phyloP scores from a whole-genome alignment of 208 protist species.

The Leishmania major region DNA sequence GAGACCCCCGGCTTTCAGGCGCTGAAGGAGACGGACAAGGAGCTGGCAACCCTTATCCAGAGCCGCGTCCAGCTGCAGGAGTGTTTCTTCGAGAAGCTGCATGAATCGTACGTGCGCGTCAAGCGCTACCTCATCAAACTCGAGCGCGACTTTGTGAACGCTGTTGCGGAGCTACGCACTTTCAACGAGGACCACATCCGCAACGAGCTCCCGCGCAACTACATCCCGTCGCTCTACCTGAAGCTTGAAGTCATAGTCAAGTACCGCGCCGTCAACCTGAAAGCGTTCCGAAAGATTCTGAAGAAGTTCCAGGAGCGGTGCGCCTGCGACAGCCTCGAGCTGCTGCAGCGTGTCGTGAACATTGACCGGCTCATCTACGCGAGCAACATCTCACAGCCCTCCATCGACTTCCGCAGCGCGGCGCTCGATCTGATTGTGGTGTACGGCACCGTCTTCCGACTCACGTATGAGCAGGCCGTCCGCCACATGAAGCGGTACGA shows the following conservation, averaged over 20 bases:
- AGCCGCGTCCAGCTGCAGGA: slow-evolving; percentile 43
- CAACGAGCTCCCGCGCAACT: slow-evolving; percentile 32
- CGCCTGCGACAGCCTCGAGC: slow-evolving; percentile 67
- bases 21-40: slow-evolving; percentile 19
- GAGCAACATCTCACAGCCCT: slow-evolving; percentile 55
- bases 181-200: slow-evolving; percentile 68
- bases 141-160: slow-evolving; percentile 43
- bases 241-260: slow-evolving; percentile 62
- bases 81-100: slow-evolving; percentile 70
- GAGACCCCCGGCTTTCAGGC: slow-evolving; percentile 17
- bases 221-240: slow-evolving; percentile 73
- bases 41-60: slow-evolving; percentile 30
- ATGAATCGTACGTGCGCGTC: slow-evolving; percentile 62
- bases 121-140: slow-evolving; percentile 53
- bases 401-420: slow-evolving; percentile 62
- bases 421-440: slow-evolving; percentile 68
- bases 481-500: slow-evolving; percentile 50
- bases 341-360: slow-evolving; percentile 51
- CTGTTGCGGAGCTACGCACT: slow-evolving; percentile 47
- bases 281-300: slow-evolving; percentile 78
- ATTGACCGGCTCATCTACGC: slow-evolving; percentile 60
- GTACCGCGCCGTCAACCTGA: slow-evolving; percentile 77
- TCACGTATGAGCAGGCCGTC: slow-evolving; percentile 69
- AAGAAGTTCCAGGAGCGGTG: slow-evolving; percentile 84
- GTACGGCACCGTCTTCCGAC: slow-evolving; percentile 75